Conservation (phyloP, 2,329 filamentous ascomycete species). For the Seiridium unicorne region DNA sequence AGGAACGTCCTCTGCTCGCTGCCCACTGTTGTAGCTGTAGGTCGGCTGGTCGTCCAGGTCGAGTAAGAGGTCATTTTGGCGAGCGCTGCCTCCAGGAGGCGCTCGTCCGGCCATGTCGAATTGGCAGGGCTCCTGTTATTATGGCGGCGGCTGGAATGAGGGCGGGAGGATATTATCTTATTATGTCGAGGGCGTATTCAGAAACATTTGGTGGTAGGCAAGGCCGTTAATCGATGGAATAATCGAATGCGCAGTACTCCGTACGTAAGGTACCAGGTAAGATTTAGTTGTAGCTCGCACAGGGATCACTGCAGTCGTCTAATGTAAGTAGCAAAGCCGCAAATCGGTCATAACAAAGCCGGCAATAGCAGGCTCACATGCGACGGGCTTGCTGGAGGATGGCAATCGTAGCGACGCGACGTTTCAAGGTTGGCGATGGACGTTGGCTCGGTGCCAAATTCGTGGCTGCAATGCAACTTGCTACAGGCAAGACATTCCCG, state of each 20-base stretch:
- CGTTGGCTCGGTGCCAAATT: not conserved
- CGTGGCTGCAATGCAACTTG: not conserved
- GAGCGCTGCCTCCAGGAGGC: conserved; percentile 47
- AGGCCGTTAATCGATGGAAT: not conserved
- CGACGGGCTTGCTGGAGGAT: too few species aligned
- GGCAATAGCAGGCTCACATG: too few species aligned
- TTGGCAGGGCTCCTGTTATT: not conserved
- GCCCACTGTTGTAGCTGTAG: conserved; percentile 47
- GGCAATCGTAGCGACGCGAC: not conserved
- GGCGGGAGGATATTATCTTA: not conserved
- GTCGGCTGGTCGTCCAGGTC: conserved; percentile 69
- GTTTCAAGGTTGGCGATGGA: not conserved
- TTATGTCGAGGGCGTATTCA: not conserved
- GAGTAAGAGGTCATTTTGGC: conserved; percentile 59
- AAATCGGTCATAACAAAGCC: not conserved
- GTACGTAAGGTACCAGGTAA: too few species aligned
- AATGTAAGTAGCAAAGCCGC: not conserved
- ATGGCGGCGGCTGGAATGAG: not conserved
- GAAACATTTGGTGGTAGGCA: not conserved
- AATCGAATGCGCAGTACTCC: not conserved
- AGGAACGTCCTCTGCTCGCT: conserved; percentile 49
- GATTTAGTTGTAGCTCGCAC: not conserved
- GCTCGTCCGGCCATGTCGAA: conserved; percentile 60
- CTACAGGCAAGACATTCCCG: not conserved
- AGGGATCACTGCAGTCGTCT: not conserved